Base-by-base conservation (phyloP, 768 basidiomycete species). In the Phaeotremella skinneri region DNA sequence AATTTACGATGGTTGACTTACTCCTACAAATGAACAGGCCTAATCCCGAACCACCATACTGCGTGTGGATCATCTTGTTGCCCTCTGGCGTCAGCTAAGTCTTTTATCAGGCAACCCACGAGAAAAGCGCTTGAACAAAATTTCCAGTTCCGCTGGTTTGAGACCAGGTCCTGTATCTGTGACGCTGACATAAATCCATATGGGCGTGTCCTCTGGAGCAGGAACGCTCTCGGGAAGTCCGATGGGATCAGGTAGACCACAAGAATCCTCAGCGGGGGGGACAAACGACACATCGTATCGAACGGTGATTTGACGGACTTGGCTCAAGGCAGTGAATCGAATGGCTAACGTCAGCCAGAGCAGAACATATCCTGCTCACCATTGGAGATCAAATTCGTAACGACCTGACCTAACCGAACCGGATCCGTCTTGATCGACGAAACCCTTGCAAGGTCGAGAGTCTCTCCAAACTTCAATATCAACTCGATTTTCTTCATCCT, bases 381-480 rank as follows among this genome's bases (percentile, higher is more conserved):
- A 31, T 78, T 78, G 13, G 72, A 68, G 16, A 78, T 66, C 37
- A 78, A 59, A 55, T 78, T 78, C 63, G 72, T 76, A 29, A 76
- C 61, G 11, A 76, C 67, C 48, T 76, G 74, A 32, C 72, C 72
- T 17, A 76, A 55, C 52, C 74, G 58, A 0, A 73, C 72, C 0
- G 69, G 65, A 61, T 69, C 66, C 51, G 74, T 63, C 59, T 68
- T 70, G 65, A 69, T 60, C 2, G 49, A 59, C 27, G 34, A 23
- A 21, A 67, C 50, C 26, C 57, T 43, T 4, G 56, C 34, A 25
- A 53, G 5, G 13, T 69, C 70, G n/a, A 77, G 56, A 1, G 73
- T 72, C 5, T 69, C 59, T 2, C 77, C 77, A 45, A 77, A 70
- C 13, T 67, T 59, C 23, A 76, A 54, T 2, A 41, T 42, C 49